Percentiles rank a stretch among this genome's conserved stretches.
Conservation (phyloP, 371 early-diverging fungal genomes). For the Rhizopus stolonifer region DNA sequence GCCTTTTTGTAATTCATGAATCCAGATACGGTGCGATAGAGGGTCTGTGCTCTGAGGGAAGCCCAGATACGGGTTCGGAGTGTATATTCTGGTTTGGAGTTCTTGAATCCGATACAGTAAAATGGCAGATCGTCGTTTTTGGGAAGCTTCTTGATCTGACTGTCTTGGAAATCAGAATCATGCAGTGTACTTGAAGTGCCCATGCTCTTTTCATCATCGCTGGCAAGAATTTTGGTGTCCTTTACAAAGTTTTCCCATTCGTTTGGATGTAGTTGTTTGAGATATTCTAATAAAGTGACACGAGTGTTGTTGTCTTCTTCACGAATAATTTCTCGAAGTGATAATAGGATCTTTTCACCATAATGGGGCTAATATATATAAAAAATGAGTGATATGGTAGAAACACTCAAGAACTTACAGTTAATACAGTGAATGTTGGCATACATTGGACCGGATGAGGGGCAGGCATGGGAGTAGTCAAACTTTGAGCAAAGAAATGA, state of each 20-base stretch:
- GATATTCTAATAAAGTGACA: slow-evolving; percentile 82
- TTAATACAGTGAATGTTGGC: slow-evolving; percentile 88
- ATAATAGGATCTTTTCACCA: slow-evolving; percentile 83
- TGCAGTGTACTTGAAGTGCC: background rate
- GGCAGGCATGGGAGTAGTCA: slow-evolving; percentile 84
- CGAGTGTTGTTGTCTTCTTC: slow-evolving; percentile 83
- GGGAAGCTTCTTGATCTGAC: slow-evolving; percentile 39
- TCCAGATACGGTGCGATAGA: slow-evolving; percentile 86
- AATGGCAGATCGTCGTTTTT: slow-evolving; percentile 75
- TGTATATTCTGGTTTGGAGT: slow-evolving; percentile 79
- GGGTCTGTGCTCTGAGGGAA: slow-evolving; percentile 83
- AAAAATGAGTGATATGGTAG: background rate
- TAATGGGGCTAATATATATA: slow-evolving; percentile 70
- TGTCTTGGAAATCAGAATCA: background rate
- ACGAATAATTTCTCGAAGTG: slow-evolving; percentile 81
- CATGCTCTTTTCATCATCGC: slow-evolving; percentile 50
- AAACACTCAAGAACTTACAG: slow-evolving; percentile 42
- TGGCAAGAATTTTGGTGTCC: slow-evolving; percentile 80
- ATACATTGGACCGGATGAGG: slow-evolving; percentile 81
- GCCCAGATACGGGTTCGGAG: slow-evolving; percentile 91
- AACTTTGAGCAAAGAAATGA: slow-evolving; percentile 85
- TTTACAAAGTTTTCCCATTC: slow-evolving; percentile 94
- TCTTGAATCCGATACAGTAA: slow-evolving; percentile 82
- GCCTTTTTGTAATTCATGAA: slow-evolving; percentile 91
- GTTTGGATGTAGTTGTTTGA: slow-evolving; percentile 80